Percentiles rank a stretch among this genome's conserved stretches.
Evolutionary conservation across 371 early-diverging fungal species (phyloP).

Genomic region (Mortierella sp.): DNA sequence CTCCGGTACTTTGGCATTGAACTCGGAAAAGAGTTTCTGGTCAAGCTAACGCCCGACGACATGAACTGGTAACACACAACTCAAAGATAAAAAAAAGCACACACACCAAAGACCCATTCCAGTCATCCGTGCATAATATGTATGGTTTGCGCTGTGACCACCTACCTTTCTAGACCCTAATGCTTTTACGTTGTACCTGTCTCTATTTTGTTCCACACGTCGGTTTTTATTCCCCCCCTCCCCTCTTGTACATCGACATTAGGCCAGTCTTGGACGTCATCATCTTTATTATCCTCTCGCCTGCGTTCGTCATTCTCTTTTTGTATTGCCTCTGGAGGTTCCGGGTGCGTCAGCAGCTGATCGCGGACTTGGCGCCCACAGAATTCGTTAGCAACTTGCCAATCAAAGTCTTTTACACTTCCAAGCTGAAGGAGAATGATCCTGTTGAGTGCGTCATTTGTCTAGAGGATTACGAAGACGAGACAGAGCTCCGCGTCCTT

Average conservation of each 20-base stretch:
- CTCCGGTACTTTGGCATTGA: constrained; percentile 57
- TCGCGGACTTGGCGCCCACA: constrained; percentile 73
- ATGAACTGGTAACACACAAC: constrained; percentile 46
- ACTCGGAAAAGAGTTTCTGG: constrained; percentile 56
- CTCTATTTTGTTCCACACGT: background rate
- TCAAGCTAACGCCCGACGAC: constrained; percentile 56
- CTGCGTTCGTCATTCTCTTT: constrained; percentile 76
- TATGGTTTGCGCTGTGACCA: no score
- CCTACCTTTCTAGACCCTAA: background rate
- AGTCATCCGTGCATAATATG: no score
- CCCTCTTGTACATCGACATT: constrained; percentile 30
- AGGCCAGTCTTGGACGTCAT: constrained; percentile 79
- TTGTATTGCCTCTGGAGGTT: constrained; percentile 76
- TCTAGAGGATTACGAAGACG: constrained; percentile 84
- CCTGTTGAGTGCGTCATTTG: constrained; percentile 93
- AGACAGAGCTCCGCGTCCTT: constrained; percentile 80
- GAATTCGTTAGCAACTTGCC: constrained; percentile 73
- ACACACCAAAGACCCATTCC: no score
- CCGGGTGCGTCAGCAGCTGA: constrained; percentile 67
- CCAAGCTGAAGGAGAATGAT: constrained; percentile 69
- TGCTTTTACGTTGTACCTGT: background rate
- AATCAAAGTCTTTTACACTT: constrained; percentile 64
- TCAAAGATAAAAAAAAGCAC: no score
- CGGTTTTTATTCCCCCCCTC: no score
- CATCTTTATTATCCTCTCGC: constrained; percentile 76